These are phyloP conservation scores for Sambucus nigra DNA, from an alignment of 129 eudicot species.

Conservation along the genomic window DNA sequence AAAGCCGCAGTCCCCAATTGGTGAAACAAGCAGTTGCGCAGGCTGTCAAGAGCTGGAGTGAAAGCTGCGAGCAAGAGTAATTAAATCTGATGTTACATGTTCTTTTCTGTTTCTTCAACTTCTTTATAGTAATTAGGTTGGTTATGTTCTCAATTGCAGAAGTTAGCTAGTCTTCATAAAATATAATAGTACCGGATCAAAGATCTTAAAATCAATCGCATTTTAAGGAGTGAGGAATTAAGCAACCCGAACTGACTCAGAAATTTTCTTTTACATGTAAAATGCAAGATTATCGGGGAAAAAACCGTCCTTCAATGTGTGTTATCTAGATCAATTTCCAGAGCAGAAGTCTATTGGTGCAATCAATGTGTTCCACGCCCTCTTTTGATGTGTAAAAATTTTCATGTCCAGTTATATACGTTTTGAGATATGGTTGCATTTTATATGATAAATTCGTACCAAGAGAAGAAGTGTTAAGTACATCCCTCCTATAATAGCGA, in stretches of 20 bases:
- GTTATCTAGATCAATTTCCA: too few relatives aligned
- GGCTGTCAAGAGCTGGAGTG: slow-evolving; percentile 65
- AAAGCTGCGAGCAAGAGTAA: slow-evolving; percentile 37
- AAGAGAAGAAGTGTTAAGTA: too few relatives aligned
- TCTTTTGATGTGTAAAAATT: too few relatives aligned
- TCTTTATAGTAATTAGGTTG: not conserved
- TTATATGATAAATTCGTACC: too few relatives aligned
- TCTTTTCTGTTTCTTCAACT: not conserved
- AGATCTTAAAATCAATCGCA: not conserved
- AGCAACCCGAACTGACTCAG: slow-evolving; percentile 67
- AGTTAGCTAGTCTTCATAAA: not conserved
- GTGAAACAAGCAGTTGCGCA: slow-evolving; percentile 66
- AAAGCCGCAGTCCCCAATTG: slow-evolving; percentile 51
- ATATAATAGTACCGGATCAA: not conserved
- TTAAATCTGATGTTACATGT: not conserved
- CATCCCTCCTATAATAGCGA: too few relatives aligned
- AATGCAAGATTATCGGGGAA: too few relatives aligned
- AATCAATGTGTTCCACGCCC: too few relatives aligned
- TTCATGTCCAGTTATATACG: too few relatives aligned
- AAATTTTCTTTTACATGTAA: too few relatives aligned
- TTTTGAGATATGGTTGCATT: too few relatives aligned
- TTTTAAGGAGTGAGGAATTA: slow-evolving; percentile 9
- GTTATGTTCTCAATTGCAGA: not conserved
- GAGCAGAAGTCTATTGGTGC: too few relatives aligned
- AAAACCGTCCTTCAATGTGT: too few relatives aligned